Conservation (phyloP, 1,139 yeast genomes). For the Taphrina flavorubra region DNA sequence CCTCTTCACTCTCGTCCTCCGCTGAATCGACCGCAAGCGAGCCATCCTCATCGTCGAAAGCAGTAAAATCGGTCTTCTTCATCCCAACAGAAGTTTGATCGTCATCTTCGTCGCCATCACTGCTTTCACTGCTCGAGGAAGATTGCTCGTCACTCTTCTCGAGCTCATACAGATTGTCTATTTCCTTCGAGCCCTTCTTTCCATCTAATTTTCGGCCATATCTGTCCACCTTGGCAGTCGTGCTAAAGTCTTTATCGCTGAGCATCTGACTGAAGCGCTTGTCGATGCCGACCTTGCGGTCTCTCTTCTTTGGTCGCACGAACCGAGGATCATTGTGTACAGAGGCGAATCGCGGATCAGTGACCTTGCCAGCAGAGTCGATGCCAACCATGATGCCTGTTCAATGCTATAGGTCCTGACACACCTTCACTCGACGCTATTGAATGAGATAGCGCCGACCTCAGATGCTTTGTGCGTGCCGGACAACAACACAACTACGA, state of each 20-base stretch:
- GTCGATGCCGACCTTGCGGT: conserved; percentile 79
- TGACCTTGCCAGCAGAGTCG: conserved; percentile 34
- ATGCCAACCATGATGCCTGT: neutral
- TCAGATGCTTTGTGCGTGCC: too few species aligned
- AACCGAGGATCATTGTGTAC: conserved; percentile 91
- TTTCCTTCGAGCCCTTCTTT: conserved; percentile 56
- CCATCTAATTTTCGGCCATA: conserved; percentile 76
- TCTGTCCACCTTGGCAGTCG: conserved; percentile 73
- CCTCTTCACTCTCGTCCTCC: conserved; percentile 47
- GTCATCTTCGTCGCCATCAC: neutral
- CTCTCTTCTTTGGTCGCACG: conserved; percentile 69
- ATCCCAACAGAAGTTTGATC: neutral
- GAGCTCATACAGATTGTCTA: conserved; percentile 68
- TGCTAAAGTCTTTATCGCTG: conserved; percentile 67
- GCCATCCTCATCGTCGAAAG: conserved; percentile 47
- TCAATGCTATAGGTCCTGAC: too few species aligned
- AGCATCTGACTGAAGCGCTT: conserved; percentile 73
- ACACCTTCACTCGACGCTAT: too few species aligned
- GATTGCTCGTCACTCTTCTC: conserved; percentile 50
- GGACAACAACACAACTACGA: too few species aligned
- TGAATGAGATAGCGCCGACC: too few species aligned
- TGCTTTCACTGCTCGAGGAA: conserved; percentile 42
- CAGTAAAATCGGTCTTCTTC: conserved; percentile 15
- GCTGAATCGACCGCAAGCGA: conserved; percentile 48
- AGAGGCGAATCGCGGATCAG: conserved; percentile 76